Base-by-base conservation (phyloP, 345 rosid species). In the Odontarrhena argentea region DNA sequence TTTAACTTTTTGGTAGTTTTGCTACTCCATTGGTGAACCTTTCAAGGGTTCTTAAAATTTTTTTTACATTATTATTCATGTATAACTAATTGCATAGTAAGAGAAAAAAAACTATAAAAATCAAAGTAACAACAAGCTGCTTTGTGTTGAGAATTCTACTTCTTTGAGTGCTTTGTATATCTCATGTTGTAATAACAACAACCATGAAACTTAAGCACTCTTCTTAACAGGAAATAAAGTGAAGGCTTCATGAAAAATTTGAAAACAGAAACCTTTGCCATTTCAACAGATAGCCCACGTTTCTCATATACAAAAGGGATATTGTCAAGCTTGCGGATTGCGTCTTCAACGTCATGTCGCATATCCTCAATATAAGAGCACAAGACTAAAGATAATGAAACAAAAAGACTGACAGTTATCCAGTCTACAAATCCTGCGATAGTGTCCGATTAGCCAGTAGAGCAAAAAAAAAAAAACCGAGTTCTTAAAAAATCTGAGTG, bases 261-360 rank as follows among this genome's bases (percentile, higher is more conserved):
- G 28, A 40, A 52, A 26, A 58, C 40, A 65, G 13, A 55, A 60
- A 89, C 92, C 89, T 80, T 87, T 11, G 92, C 91, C 96, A 92
- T 87, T 78, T 89, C 96, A 32, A 87, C 92, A 0, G 87, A 83
- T 51, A 92, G 59, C 59, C 68, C 77, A 12, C 91, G 91, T 60
- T 78, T 79, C 66, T 84, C 85, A 73, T 89, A 81, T 58, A 96
- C 98, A 69, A 87, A 92, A 35, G 87, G 85, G 4, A 22, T 7
- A 41, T 78, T 77, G 70, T 92, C 89, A 32, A 87, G 81, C 38
- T 81, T 88, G n/a, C 80, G 85, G 43, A 92, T 84, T 32, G 96
- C 92, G 62, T 86, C 92, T 46, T 82, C 85, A 68, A 95, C 98
- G 84, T 92, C 92, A 15, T 78, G 83, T 40, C 89, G 92, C 98